Base-by-base conservation (phyloP, 495 filamentous ascomycete genomes). In the Penicillium goetzii region DNA sequence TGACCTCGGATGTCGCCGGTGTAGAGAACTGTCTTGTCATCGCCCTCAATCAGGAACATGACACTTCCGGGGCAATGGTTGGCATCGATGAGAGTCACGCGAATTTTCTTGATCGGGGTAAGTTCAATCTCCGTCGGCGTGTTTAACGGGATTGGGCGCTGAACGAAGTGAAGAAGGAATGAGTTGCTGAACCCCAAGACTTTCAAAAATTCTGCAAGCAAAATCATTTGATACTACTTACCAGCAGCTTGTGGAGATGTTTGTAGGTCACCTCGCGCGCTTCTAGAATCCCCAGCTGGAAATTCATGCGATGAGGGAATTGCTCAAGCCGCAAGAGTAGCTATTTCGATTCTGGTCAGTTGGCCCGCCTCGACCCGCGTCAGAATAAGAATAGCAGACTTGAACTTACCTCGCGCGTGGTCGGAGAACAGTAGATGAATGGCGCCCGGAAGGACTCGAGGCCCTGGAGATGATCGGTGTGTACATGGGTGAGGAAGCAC, bases 51-150 rank as follows among this genome's bases (percentile, higher is more conserved):
- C 8, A 97, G 86, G 70, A 97, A 97, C 92, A 97, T 97, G 30
- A 97, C 93, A 23, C 93, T 88, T 3, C 94, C 94, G 21, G 88
- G 80, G 71, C 94, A 98, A 68, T 97, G 94, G 69, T 98, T 97
- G 9, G 94, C 93, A 79, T 97, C 88, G 36, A 97, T 84, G 0
- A 97, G 81, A 3, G 93, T 97, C 36, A 96, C 91, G 55, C 87
- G 85, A 51, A 97, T 88, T 12, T 76, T 76, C 57, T 84, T 83
- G 7, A 83, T 83, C 0, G 86, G 90, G 3, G 82, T 82, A 10
- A 97, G 79, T 64, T 97, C 91, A 60, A 98, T 84, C 38, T 81
- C 72, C 0, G 88, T 92, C 0, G 93, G 92, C 0, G 91, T 95
- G 52, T 95, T 88, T 33, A 97, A 74, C 2, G 93, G 93, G 41